These are phyloP conservation scores for Phyllosticta citriasiana DNA, from an alignment of 2,329 filamentous ascomycete genomes.

Conservation along the genomic window DNA sequence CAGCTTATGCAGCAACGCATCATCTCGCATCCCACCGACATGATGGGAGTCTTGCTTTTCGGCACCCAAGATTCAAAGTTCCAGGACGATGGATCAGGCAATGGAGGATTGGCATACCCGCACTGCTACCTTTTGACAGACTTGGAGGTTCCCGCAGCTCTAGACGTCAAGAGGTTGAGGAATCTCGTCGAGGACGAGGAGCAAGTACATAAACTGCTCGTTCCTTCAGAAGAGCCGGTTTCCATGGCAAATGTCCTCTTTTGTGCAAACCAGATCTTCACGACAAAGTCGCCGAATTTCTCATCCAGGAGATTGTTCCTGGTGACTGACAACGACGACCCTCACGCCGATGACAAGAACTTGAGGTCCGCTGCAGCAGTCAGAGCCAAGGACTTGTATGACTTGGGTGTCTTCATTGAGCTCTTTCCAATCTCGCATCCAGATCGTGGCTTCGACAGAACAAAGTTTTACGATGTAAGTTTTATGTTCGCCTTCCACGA, in stretches of 20 bases:
- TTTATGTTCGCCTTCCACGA: neutral
- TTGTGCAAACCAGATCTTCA: slow-evolving; percentile 93
- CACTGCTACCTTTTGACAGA: slow-evolving; percentile 89
- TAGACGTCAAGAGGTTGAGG: slow-evolving; percentile 74
- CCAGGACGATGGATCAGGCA: slow-evolving; percentile 52
- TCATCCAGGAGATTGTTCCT: slow-evolving; percentile 88
- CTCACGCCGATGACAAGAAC: slow-evolving; percentile 62
- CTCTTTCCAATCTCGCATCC: slow-evolving; percentile 76
- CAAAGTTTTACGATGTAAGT: slow-evolving; percentile 82
- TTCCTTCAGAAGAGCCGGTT: slow-evolving; percentile 57
- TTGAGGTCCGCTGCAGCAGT: slow-evolving; percentile 69
- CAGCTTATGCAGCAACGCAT: slow-evolving; percentile 96
- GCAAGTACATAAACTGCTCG: slow-evolving; percentile 57
- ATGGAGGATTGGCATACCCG: slow-evolving; percentile 58
- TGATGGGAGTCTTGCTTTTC: slow-evolving; percentile 92
- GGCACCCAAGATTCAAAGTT: slow-evolving; percentile 80
- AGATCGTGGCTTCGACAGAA: slow-evolving; percentile 64
- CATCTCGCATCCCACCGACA: slow-evolving; percentile 90
- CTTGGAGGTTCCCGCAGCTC: slow-evolving; percentile 75
- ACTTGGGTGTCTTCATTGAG: slow-evolving; percentile 83
- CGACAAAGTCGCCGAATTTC: slow-evolving; percentile 89
- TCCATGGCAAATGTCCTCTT: slow-evolving; percentile 87
- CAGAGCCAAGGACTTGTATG: slow-evolving; percentile 88
- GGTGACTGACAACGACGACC: slow-evolving; percentile 88
- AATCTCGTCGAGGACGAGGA: slow-evolving; percentile 69